Percentiles rank a stretch among this genome's conserved stretches.
phyloP scores from a whole-genome alignment of 73 alveolate species.

The Tetrahymena borealis region DNA sequence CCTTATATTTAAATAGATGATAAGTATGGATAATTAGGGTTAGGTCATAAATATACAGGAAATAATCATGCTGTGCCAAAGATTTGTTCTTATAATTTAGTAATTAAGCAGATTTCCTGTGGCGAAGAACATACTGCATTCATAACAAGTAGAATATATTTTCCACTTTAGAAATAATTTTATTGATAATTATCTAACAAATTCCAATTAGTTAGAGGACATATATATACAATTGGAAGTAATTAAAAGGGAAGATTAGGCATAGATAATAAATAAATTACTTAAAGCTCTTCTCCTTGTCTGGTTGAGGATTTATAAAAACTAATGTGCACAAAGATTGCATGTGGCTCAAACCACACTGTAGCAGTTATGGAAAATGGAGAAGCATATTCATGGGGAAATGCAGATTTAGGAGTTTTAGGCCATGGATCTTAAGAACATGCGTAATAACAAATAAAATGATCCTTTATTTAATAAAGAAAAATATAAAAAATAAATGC shows the following conservation, averaged over 20 bases:
- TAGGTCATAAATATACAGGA: constrained; percentile 15
- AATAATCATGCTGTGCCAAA: constrained; percentile 45
- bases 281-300: constrained; percentile 29
- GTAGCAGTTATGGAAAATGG: constrained; percentile 75
- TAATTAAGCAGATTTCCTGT: constrained; percentile 43
- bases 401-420: constrained; percentile 57
- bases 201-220: neutral
- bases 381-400: constrained; percentile 81
- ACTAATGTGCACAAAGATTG: constrained; percentile 22
- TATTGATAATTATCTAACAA: neutral
- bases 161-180: neutral
- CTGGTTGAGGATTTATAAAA: constrained; percentile 29
- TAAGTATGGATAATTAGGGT: constrained; percentile 27
- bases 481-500: neutral
- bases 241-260: constrained; percentile 30
- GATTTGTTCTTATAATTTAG: constrained; percentile 47
- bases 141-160: constrained; percentile 23
- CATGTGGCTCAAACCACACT: constrained; percentile 87
- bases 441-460: neutral
- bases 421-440: constrained; percentile 37
- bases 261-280: neutral
- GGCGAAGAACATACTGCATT: constrained; percentile 64
- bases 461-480: neutral
- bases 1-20: constrained; percentile 8
- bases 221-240: constrained; percentile 29